phyloP scores from a whole-genome alignment of 257 asterid species.

The Nicotiana noctiflora region DNA sequence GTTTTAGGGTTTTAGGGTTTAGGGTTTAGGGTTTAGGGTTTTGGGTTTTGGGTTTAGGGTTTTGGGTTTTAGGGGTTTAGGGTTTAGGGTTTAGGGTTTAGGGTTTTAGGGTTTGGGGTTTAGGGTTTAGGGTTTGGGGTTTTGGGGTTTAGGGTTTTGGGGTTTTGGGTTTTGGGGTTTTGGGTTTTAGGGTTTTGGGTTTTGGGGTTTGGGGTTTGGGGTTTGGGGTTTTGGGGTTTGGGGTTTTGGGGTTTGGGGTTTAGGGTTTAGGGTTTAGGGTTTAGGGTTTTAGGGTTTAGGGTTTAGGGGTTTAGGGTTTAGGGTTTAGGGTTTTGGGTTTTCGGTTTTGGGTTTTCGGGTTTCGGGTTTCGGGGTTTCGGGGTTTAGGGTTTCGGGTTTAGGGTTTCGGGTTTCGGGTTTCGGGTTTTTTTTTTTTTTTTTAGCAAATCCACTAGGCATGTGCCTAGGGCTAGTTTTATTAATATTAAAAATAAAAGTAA shows the following conservation, averaged over 20 bases:
- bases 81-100: constrained; percentile 4
- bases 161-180: not conserved
- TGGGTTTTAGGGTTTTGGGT: not conserved
- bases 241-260: constrained; percentile 8
- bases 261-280: no score
- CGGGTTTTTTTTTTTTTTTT: no score
- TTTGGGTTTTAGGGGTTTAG: no score
- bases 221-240: not conserved
- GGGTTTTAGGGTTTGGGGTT: not conserved
- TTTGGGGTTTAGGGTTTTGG: not conserved
- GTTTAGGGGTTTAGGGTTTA: no score
- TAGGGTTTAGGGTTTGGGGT: not conserved
- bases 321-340: no score
- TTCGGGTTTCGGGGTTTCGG: constrained; percentile 7
- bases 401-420: constrained; percentile 9
- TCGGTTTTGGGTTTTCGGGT: constrained; percentile 6
- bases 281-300: constrained; percentile 1
- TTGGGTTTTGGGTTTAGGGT: no score
- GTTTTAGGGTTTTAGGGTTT: no score
- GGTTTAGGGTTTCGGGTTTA: constrained; percentile 2
- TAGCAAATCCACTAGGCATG: no score
- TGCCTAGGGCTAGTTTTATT: no score
- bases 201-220: not conserved
- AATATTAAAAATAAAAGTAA: no score
- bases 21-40: no score